A percentile compares a stretch with the other conserved stretches of the same genome.
Evolutionary conservation across 495 filamentous ascomycete genomes (phyloP).

Genomic region (Aspergillus asperescens): DNA sequence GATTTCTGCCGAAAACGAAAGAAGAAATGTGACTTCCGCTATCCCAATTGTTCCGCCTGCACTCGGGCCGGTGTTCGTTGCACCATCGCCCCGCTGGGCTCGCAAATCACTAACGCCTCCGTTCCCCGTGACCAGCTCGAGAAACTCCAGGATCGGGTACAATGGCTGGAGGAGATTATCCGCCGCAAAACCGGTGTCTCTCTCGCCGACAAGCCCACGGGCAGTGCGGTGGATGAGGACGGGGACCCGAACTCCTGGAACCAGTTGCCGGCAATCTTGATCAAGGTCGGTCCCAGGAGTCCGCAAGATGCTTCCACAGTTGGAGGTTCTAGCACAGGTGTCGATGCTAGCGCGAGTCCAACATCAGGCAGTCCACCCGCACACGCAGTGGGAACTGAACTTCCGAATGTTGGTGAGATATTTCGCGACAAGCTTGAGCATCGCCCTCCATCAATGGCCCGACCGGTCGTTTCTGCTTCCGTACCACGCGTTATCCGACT

Average conservation of each 20-base stretch:
- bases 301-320: slow-evolving; percentile 12
- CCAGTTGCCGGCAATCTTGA: slow-evolving; percentile 39
- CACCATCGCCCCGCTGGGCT: slow-evolving; percentile 41
- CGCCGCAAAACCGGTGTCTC: slow-evolving; percentile 35
- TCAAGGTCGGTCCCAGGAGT: slow-evolving; percentile 31
- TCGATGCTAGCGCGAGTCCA: slow-evolving; percentile 23
- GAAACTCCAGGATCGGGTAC: slow-evolving; percentile 48
- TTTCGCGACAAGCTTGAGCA: slow-evolving; percentile 44
- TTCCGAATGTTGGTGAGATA: slow-evolving; percentile 44
- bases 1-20: slow-evolving; percentile 51
- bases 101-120: slow-evolving; percentile 38
- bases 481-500: slow-evolving; percentile 36
- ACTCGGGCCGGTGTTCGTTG: slow-evolving; percentile 48
- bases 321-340: slow-evolving; percentile 18
- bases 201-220: slow-evolving; percentile 33
- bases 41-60: slow-evolving; percentile 50
- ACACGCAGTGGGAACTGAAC: slow-evolving; percentile 28
- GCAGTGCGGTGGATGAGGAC: slow-evolving; percentile 34
- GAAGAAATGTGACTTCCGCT: slow-evolving; percentile 52
- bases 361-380: slow-evolving; percentile 19
- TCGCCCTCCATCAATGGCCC: slow-evolving; percentile 36
- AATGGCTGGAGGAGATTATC: slow-evolving; percentile 45
- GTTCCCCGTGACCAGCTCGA: slow-evolving; percentile 47
- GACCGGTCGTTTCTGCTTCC: slow-evolving; percentile 29
- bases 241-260: slow-evolving; percentile 42